Base-by-base conservation (phyloP, 148 eudicot genomes). In the Dysphania ambrosioides region DNA sequence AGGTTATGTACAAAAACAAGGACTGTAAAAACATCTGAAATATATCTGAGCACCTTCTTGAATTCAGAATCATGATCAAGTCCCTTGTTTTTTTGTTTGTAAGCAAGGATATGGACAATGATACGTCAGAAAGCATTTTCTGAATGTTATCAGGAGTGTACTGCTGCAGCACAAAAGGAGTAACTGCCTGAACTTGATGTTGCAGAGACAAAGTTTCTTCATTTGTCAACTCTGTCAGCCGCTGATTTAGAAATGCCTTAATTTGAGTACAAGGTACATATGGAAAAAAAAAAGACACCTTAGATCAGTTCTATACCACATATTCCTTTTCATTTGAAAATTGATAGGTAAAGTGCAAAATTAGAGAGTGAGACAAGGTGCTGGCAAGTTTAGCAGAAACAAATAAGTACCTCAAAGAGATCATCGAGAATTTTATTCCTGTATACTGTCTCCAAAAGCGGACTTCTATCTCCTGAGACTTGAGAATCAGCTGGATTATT, bases 141-240 rank as follows among this genome's bases (percentile, higher is more conserved):
- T 84, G 91, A 78, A 91, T 90, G 56, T 86, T 82, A 72, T 90
- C 98, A 73, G 93, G 75, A 64, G 87, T 65, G 72, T 91, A 91
- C 71, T 90, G 98, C 87, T 94, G 98, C 81, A 94, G 79, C 70
- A 94, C 90, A 75, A 84, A 85, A 16, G 98, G 97, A 83, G 97
- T 87, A 84, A 85, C 93, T 62, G 98, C 88, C 78, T 94, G 97
- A 74, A 94, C 96, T 86, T 94, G 97, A 83, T 94, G 87, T 89
- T 91, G 98, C 74, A 94, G 82, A 72, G 97, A 90, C 81, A 90
- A 78, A 64, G 88, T 91, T 80, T 91, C 97, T 70, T 81, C 87
- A 85, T 90, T 90, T 40, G 88, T 87, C 82, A 91, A 80, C 82
- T 94, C 98, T 64, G 71, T 72, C 65, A 87, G 79, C 72, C 98